Evolutionary conservation across 2,329 filamentous ascomycete species (phyloP), one percentile per base, ranked within the genome.

Genomic region (Neopestalotiopsis clavispora): DNA sequence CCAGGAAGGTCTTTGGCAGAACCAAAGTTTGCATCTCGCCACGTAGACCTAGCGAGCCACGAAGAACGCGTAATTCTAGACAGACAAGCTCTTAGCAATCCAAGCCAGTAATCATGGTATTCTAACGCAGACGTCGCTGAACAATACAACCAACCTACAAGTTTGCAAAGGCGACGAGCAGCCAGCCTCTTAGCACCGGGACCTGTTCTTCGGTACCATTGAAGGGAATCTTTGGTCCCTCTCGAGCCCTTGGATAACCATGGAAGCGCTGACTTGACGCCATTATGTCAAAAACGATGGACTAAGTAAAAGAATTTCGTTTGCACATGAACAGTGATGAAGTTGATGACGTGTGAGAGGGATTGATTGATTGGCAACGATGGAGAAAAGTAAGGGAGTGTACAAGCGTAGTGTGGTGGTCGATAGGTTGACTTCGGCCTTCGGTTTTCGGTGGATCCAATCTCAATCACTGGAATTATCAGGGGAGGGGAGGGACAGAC

Each of bases 151-250:
- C 40, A 45, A 45, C 86, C 76, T 81, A 93, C 91, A 92, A 75
- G 69, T 84, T 87, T 66, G 88, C 87, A 57, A 87, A 89, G 65
- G 91, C 82, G 34, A 88, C 84, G 62, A 97, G 82, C 7, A 89
- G 79, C 40, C 86, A 80, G 4, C 94, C 94, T 67, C 90, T 86
- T 71, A 97, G 82, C 1, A 89, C 85, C 0, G 94, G 93, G 76
- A 95, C 94, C 56, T 87, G 84, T 71, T 89, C 86, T 40, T 84
- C 78, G n/a, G 80, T 77, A 71, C 84, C 83, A 30, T 81, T 77
- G 71, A 86, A 87, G 4, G 81, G 80, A 12, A 77, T 76, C n/a
- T 71, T 67, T 2, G 76, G 75, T 1, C 75, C 75, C 70, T 78
- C 75, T 28, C 73, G 74, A 42, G 75, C 72, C 34, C 69, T 71